These are phyloP conservation scores for Pichia sporocuriosa DNA, from an alignment of 805 yeast species.

Conservation along the genomic window DNA sequence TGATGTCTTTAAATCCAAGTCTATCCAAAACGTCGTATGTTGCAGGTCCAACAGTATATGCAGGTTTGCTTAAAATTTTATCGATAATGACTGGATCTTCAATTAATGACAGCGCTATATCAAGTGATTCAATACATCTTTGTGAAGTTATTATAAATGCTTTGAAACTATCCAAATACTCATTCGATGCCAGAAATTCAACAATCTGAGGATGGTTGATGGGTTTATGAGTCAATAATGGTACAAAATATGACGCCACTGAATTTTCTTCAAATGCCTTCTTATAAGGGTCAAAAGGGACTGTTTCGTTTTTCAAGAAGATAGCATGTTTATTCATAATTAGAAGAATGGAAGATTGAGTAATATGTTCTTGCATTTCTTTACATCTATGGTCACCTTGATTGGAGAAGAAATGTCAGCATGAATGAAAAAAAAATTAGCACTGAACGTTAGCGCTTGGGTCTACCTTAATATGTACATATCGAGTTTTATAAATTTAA, in stretches of 20 bases:
- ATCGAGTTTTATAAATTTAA: no score
- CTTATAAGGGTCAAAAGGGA: conserved; percentile 62
- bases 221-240: conserved; percentile 63
- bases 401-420: no score
- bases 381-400: no score
- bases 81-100: conserved; percentile 10
- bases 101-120: conserved; percentile 34
- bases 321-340: conserved; percentile 32
- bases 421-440: no score
- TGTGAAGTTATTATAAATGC: conserved; percentile 81
- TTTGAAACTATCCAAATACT: conserved; percentile 35
- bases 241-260: conserved; percentile 52
- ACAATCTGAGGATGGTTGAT: conserved; percentile 41
- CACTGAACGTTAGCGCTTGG: no score
- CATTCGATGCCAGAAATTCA: conserved; percentile 36
- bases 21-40: conserved; percentile 53
- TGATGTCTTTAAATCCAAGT: conserved; percentile 60
- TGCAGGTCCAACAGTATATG: conserved; percentile 90
- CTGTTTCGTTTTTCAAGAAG: conserved; percentile 65
- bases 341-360: no score
- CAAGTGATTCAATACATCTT: conserved; percentile 79
- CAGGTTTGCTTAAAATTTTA: conserved; percentile 38
- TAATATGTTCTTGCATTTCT: no score
- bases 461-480: no score
- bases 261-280: conserved; percentile 32